Evolutionary conservation across 2,329 filamentous ascomycete species (phyloP).

Genomic region (Alternaria arborescens): DNA sequence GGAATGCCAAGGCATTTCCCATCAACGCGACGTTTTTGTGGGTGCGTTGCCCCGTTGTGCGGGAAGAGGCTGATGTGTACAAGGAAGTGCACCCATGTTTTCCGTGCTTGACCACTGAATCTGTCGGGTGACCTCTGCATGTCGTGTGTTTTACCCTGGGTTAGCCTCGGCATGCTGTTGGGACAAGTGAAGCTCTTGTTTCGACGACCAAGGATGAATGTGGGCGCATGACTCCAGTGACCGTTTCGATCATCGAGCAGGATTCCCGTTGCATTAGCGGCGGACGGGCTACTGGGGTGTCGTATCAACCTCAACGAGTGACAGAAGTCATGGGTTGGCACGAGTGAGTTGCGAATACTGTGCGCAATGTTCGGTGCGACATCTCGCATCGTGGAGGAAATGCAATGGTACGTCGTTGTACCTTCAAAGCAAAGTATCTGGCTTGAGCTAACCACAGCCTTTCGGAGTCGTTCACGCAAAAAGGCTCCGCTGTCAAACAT

Average conservation of each 20-base stretch:
- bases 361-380: neutral
- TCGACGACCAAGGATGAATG: neutral
- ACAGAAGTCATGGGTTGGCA: neutral
- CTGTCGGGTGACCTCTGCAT: neutral
- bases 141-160: neutral
- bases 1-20: neutral
- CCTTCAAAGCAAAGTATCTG: neutral
- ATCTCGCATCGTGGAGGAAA: neutral
- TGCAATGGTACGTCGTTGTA: neutral
- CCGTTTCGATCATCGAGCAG: neutral
- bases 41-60: neutral
- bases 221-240: neutral
- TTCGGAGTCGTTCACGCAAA: neutral
- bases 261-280: constrained; percentile 3
- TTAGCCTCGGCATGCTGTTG: neutral
- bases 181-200: neutral
- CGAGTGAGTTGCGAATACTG: neutral
- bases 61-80: neutral
- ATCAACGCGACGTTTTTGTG: neutral
- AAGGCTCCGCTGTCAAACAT: neutral
- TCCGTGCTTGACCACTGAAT: neutral
- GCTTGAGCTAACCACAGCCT: neutral
- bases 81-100: neutral
- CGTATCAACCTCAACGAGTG: neutral
- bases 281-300: neutral